Base-by-base conservation (phyloP, 2,329 filamentous ascomycete species). In the Lasiodiplodia sp. region DNA sequence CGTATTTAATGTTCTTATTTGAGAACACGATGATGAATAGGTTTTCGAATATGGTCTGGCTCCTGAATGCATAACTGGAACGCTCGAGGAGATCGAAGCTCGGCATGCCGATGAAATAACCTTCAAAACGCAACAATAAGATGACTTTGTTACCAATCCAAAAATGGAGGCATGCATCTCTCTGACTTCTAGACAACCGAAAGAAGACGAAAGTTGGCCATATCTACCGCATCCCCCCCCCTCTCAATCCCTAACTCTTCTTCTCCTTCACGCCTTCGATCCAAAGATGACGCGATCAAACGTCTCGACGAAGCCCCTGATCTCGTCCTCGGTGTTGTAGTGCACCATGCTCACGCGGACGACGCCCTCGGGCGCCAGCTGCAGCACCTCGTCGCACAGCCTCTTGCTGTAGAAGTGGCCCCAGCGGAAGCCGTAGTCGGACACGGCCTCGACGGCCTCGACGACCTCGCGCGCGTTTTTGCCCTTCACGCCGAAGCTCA, bases 291-390 rank as follows among this genome's bases (percentile, higher is more conserved):
- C 80, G 70, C 83, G 82, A 69, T 88, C 85, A 67, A 90, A 73
- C 1, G 85, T 80, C 44, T 81, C 80, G 23, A 89, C 82, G 67
- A 89, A 82, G 10, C 76, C 80, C 56, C 81, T 78, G 3, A 90
- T 81, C 75, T 91, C 88, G 3, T 88, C 85, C 72, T 87, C 75
- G 2, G 89, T 91, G 73, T 93, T 93, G 75, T 93, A 93, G 78
- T 92, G 90, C 67, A 91, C 85, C 82, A 92, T 83, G 73, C 89
- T 91, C n/a, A 92, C 88, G 71, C 91, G 84, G 4, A 91, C 84
- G 10, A 92, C 86, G 0, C 89, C 91, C 71, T 91, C 85, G 10
- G 85, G 82, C 0, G 82, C 84, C 62, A 91, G 78, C 0, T 83
- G 83, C 47, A 92, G 75, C 0, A 91, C 80, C 2, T 90, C 86